These are phyloP conservation scores for Aspergillus quadrilineatus DNA, from an alignment of 2,329 filamentous ascomycete species.

Conservation along the genomic window DNA sequence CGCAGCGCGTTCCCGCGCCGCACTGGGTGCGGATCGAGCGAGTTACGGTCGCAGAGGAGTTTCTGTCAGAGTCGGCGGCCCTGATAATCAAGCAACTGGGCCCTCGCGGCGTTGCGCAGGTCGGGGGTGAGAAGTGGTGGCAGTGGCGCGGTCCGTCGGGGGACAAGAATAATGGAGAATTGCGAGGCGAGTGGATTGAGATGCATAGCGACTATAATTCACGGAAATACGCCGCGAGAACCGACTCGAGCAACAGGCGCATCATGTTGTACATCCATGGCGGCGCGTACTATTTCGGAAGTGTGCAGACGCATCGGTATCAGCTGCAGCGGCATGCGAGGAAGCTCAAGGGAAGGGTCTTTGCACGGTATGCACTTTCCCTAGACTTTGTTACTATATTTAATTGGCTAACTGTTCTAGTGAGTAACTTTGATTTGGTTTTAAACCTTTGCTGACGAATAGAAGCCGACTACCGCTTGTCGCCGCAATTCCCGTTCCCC, in stretches of 20 bases:
- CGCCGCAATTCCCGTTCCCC: conserved; percentile 93
- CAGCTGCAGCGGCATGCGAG: conserved; percentile 94
- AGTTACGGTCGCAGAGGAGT: conserved; percentile 63
- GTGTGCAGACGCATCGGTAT: conserved; percentile 95
- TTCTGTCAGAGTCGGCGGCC: conserved; percentile 65
- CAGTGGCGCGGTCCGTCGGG: conserved; percentile 71
- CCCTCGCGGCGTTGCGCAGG: conserved; percentile 66
- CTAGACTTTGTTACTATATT: neutral
- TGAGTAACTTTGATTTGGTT: neutral
- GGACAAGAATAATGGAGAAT: conserved; percentile 35
- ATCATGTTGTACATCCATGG: conserved; percentile 95
- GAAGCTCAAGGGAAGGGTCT: conserved; percentile 84
- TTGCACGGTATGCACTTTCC: conserved; percentile 60
- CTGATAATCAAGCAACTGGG: conserved; percentile 74
- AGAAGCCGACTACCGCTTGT: conserved; percentile 71
- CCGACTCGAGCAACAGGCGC: conserved; percentile 59
- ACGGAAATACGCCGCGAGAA: conserved; percentile 55
- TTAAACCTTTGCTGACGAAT: neutral
- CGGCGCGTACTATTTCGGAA: conserved; percentile 93
- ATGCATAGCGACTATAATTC: conserved; percentile 80
- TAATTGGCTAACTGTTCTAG: neutral
- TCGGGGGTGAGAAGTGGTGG: conserved; percentile 87
- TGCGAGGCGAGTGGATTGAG: conserved; percentile 93
- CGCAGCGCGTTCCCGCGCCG: conserved; percentile 86
- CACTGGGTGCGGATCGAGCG: conserved; percentile 81